These are phyloP conservation scores for Aspergillus tanneri DNA, from an alignment of 2,329 filamentous ascomycete genomes.

Conservation along the genomic window DNA sequence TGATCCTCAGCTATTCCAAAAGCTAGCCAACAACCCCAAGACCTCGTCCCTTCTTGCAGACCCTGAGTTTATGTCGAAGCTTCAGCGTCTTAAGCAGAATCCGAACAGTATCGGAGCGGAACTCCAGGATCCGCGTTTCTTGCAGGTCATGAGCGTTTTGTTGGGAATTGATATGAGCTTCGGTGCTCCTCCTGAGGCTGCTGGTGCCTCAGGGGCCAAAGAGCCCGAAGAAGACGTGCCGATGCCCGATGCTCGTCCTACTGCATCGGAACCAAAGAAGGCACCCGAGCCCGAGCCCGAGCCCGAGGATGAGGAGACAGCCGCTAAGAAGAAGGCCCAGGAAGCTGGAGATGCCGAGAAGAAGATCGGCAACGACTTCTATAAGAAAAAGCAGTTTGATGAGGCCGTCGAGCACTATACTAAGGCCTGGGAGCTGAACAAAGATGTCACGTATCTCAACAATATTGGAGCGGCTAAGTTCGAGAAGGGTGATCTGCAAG, in stretches of 20 bases:
- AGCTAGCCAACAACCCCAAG: conserved; percentile 93
- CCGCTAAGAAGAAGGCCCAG: conserved; percentile 85
- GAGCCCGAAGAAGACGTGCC: conserved; percentile 69
- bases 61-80: conserved; percentile 82
- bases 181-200: conserved; percentile 52
- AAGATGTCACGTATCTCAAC: conserved; percentile 97
- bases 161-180: conserved; percentile 92
- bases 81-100: conserved; percentile 77
- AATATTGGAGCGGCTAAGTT: conserved; percentile 93
- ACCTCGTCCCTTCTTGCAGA: conserved; percentile 79
- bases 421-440: conserved; percentile 90
- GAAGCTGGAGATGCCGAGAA: conserved; percentile 93
- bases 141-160: conserved; percentile 89
- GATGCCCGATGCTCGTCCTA: conserved; percentile 69
- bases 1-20: conserved; percentile 84
- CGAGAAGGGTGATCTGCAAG: conserved; percentile 92
- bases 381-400: conserved; percentile 98
- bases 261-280: conserved; percentile 54
- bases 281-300: conserved; percentile 64
- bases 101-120: conserved; percentile 74
- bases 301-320: conserved; percentile 75
- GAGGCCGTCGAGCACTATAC: conserved; percentile 89
- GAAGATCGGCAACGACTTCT: conserved; percentile 86
- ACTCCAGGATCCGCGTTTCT: conserved; percentile 85
- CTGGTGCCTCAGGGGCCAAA: conserved; percentile 40